Conservation (phyloP, 352 stramenopile genomes). For the Globisporangium recalcitrans region DNA sequence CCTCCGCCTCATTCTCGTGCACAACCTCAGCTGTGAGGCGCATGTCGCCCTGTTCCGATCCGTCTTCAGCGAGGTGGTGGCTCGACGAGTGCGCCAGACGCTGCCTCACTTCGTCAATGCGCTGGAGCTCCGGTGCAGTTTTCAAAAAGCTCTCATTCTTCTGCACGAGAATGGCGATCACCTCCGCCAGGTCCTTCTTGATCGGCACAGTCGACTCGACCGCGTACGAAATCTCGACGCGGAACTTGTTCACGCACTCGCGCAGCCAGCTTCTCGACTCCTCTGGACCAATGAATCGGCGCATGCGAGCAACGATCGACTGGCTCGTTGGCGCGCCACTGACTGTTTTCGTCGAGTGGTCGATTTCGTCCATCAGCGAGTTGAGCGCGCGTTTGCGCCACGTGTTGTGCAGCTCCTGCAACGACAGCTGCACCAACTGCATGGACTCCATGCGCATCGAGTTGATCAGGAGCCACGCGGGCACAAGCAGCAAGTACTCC, state of each 20-base stretch:
- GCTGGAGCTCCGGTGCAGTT: constrained; percentile 37
- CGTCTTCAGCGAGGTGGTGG: constrained; percentile 35
- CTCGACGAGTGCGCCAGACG: constrained; percentile 55
- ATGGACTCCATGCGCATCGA: constrained; percentile 99
- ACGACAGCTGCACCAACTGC: constrained; percentile 97
- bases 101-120: constrained; percentile 53
- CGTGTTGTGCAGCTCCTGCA: constrained; percentile 97
- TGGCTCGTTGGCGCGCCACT: constrained; percentile 15
- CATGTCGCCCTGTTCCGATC: constrained; percentile 63
- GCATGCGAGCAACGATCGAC: constrained; percentile 42
- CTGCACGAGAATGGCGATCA: constrained; percentile 54
- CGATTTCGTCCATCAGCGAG: constrained; percentile 84
- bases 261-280: constrained; percentile 46
- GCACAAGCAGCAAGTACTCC: constrained; percentile 75
- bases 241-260: constrained; percentile 67
- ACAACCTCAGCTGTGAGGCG: constrained; percentile 82
- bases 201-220: constrained; percentile 58
- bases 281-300: constrained; percentile 55
- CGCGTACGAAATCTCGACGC: constrained; percentile 77
- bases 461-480: constrained; percentile 98
- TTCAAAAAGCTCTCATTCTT: constrained; percentile 59
- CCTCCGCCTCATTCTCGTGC: constrained; percentile 88
- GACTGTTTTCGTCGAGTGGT: constrained; percentile 2
- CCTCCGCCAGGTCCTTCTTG: constrained; percentile 66
- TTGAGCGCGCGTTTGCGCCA: constrained; percentile 94